Evolutionary conservation across 306 rosid genomes (phyloP).

Genomic region (Astragalus glycyphyllos): DNA sequence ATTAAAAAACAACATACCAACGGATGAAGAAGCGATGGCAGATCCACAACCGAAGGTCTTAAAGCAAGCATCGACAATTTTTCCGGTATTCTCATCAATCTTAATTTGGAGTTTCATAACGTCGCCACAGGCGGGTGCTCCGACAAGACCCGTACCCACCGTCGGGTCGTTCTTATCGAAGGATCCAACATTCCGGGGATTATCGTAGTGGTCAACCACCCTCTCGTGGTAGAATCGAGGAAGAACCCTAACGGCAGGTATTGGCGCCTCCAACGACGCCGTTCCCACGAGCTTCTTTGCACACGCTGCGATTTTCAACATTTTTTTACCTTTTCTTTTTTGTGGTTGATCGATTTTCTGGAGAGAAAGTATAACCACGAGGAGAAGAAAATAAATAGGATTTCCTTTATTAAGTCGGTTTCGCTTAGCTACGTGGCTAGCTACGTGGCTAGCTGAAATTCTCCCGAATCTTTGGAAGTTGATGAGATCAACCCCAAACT

Average conservation of each 20-base stretch:
- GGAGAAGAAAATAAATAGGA: constrained; percentile 25
- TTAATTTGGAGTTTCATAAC: constrained; percentile 97
- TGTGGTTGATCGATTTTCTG: not conserved
- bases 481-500: too few relatives aligned
- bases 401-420: constrained; percentile 28
- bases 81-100: constrained; percentile 85
- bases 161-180: constrained; percentile 81
- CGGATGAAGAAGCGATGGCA: constrained; percentile 95
- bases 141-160: constrained; percentile 94
- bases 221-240: constrained; percentile 89
- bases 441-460: not conserved
- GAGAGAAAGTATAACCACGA: too few relatives aligned
- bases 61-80: constrained; percentile 89
- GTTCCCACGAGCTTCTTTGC: constrained; percentile 63
- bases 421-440: not conserved
- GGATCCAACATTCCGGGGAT: constrained; percentile 93
- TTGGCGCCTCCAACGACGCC: constrained; percentile 45
- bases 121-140: constrained; percentile 97
- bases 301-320: constrained; percentile 65
- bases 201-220: constrained; percentile 93
- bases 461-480: not conserved
- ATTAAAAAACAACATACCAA: constrained; percentile 54
- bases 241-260: constrained; percentile 49
- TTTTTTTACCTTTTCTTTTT: constrained; percentile 18
- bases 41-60: constrained; percentile 99